Percentiles rank a stretch among this genome's conserved stretches.
phyloP scores from a whole-genome alignment of 768 basidiomycete species.

The Collybia nuda region DNA sequence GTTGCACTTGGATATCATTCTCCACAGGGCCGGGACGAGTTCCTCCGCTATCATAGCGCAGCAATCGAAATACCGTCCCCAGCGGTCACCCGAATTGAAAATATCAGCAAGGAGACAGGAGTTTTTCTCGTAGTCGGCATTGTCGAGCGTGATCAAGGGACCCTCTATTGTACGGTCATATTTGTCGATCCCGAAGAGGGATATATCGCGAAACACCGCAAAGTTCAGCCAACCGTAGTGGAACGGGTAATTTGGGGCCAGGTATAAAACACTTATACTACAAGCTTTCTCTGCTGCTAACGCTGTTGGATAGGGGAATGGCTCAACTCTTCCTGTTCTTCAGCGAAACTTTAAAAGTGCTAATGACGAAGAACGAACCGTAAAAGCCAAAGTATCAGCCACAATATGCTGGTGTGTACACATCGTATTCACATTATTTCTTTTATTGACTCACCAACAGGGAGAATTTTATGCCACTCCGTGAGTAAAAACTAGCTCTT shows the following conservation, averaged over 20 bases:
- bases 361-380: constrained; percentile 5
- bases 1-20: constrained; percentile 47
- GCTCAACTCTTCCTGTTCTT: constrained; percentile 50
- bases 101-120: constrained; percentile 43
- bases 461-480: constrained; percentile 74
- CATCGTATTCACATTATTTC: background rate
- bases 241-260: constrained; percentile 66
- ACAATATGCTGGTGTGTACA: constrained; percentile 55
- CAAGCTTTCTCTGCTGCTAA: no score
- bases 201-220: constrained; percentile 59
- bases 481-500: constrained; percentile 28
- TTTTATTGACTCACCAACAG: constrained; percentile 24
- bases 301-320: constrained; percentile 30
- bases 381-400: constrained; percentile 49
- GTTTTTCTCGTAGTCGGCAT: constrained; percentile 62
- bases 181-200: constrained; percentile 57
- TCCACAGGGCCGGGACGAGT: constrained; percentile 57
- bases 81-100: constrained; percentile 44
- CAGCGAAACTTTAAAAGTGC: constrained; percentile 33
- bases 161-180: constrained; percentile 59
- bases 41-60: constrained; percentile 48
- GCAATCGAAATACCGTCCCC: constrained; percentile 62
- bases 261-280: constrained; percentile 14
- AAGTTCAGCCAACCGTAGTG: constrained; percentile 59
- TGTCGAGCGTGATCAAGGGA: constrained; percentile 60